Percentiles rank a stretch among this genome's conserved stretches.
phyloP scores from a whole-genome alignment of 164 flowering plant genomes.

The Aristolochia contorta region DNA sequence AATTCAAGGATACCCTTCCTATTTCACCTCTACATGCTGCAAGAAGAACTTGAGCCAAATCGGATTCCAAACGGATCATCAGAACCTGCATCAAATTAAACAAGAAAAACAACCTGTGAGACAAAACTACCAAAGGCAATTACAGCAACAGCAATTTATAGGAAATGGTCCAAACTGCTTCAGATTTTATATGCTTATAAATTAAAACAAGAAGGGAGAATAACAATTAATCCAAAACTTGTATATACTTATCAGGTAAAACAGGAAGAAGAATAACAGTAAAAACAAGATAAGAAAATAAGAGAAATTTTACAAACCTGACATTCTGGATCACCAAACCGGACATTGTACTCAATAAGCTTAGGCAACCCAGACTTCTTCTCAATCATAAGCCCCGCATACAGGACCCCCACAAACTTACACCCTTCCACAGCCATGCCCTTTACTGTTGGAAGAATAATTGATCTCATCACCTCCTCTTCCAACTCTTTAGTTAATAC shows the following conservation, averaged over 20 bases:
- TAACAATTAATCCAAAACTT: too few relatives aligned
- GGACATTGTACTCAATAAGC: conserved; percentile 91
- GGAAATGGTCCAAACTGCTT: too few relatives aligned
- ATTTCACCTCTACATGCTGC: conserved; percentile 83
- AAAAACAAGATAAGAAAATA: neutral
- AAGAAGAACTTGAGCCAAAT: conserved; percentile 76
- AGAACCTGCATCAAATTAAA: conserved; percentile 40
- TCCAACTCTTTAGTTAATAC: conserved; percentile 71
- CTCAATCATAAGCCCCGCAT: conserved; percentile 97
- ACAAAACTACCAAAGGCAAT: too few relatives aligned
- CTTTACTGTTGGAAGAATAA: conserved; percentile 77
- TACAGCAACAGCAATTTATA: too few relatives aligned
- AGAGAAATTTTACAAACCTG: conserved; percentile 40
- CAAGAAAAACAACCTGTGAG: neutral
- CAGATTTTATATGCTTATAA: too few relatives aligned
- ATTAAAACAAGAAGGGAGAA: too few relatives aligned
- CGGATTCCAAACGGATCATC: conserved; percentile 89
- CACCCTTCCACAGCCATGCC: conserved; percentile 93
- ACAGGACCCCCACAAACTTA: conserved; percentile 90
- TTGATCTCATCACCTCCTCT: conserved; percentile 66
- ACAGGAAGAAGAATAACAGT: too few relatives aligned
- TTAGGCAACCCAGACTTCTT: conserved; percentile 83
- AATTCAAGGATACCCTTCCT: conserved; percentile 41
- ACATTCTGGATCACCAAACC: conserved; percentile 99
- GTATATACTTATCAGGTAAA: too few relatives aligned